These are phyloP conservation scores for Rutstroemia sydowiana DNA, from an alignment of 2,329 filamentous ascomycete species.

Conservation along the genomic window DNA sequence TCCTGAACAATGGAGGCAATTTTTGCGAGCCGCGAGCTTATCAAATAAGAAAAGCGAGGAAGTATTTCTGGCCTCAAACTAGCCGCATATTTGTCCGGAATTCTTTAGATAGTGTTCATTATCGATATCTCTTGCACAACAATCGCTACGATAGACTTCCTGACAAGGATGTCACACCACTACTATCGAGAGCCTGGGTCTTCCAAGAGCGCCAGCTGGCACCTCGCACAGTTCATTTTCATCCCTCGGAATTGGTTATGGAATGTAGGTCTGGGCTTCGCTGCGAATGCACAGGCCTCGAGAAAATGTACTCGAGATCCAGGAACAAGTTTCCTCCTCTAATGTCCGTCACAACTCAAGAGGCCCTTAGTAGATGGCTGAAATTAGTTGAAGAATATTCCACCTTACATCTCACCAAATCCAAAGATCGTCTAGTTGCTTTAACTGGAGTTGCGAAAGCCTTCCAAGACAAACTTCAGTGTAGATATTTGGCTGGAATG, in stretches of 20 bases:
- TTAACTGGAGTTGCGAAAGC: not conserved
- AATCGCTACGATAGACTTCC: not conserved
- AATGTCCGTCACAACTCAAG: no score
- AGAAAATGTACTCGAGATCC: not conserved
- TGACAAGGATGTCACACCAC: not conserved
- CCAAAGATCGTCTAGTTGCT: not conserved
- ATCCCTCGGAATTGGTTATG: not conserved
- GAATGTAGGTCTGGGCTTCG: not conserved
- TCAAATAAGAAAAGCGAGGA: not conserved
- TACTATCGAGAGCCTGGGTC: not conserved
- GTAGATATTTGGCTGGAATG: not conserved
- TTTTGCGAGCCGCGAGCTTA: not conserved
- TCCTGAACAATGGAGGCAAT: not conserved
- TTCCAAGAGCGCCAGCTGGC: not conserved
- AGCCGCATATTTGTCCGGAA: not conserved
- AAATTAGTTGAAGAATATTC: not conserved
- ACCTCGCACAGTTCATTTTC: not conserved
- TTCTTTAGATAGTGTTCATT: not conserved
- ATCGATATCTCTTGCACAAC: not conserved
- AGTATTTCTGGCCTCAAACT: no score
- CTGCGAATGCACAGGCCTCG: not conserved
- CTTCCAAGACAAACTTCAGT: not conserved
- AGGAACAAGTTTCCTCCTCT: no score
- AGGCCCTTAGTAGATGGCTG: not conserved
- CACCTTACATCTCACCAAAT: not conserved